Evolutionary conservation across 768 basidiomycete species (phyloP).

Genomic region (Rhizopogon vinicolor): DNA sequence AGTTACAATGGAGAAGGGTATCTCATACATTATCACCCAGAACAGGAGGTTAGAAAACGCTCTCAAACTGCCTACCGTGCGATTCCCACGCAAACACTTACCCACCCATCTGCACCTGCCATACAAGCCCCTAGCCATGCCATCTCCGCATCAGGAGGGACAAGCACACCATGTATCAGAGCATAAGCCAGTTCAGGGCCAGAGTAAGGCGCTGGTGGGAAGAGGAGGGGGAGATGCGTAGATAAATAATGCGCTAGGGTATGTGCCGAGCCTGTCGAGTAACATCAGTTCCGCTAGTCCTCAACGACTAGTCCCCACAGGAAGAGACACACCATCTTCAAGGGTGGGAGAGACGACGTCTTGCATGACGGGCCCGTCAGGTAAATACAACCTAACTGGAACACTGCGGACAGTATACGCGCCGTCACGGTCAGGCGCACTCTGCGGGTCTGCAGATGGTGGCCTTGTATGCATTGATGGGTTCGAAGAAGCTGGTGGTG

Average conservation of each 20-base stretch:
- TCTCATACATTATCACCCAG: not conserved
- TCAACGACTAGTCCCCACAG: not conserved
- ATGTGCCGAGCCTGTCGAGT: slow-evolving; percentile 56
- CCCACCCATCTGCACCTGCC: slow-evolving; percentile 93
- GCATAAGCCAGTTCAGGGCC: slow-evolving; percentile 63
- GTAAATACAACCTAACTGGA: slow-evolving; percentile 86
- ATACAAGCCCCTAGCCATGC: slow-evolving; percentile 93
- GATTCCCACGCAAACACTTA: slow-evolving; percentile 81
- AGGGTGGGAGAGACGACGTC: slow-evolving; percentile 79
- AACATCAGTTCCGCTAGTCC: not conserved
- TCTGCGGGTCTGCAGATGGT: slow-evolving; percentile 56
- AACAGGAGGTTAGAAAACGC: not conserved
- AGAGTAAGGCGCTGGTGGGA: slow-evolving; percentile 45
- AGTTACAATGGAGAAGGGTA: not conserved
- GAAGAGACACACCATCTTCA: slow-evolving; percentile 61
- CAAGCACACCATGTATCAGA: slow-evolving; percentile 77
- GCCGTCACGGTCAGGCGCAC: slow-evolving; percentile 63
- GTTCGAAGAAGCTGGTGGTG: slow-evolving; percentile 45
- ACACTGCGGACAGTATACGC: slow-evolving; percentile 86
- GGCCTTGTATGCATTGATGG: slow-evolving; percentile 62
- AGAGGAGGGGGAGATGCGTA: slow-evolving; percentile 75
- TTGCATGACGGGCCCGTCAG: slow-evolving; percentile 86
- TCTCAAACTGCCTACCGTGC: slow-evolving; percentile 16
- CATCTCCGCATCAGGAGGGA: slow-evolving; percentile 85
- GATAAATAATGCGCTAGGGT: slow-evolving; percentile 70